Percentiles rank a stretch among this genome's conserved stretches.
Evolutionary conservation across 345 rosid genomes (phyloP).

Genomic region (Lumnitzera racemosa): DNA sequence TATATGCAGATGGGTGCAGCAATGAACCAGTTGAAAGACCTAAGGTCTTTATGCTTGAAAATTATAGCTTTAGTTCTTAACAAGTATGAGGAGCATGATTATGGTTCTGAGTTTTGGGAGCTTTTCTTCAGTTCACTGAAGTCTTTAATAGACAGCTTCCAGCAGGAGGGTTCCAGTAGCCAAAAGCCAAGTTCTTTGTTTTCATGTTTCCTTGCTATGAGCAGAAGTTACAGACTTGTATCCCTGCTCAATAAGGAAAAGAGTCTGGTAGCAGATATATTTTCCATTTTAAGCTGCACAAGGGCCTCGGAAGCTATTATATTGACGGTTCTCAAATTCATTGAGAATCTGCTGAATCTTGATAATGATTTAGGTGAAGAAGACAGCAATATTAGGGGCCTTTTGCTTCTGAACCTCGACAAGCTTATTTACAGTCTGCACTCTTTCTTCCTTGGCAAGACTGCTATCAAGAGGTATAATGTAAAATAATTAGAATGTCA

Average conservation of each 20-base stretch:
- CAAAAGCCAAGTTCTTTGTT: conserved; percentile 88
- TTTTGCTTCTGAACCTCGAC: conserved; percentile 51
- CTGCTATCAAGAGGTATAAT: conserved; percentile 50
- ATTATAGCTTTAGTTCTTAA: conserved; percentile 60
- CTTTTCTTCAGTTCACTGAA: conserved; percentile 67
- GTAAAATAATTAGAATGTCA: too few relatives aligned
- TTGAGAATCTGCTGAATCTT: conserved; percentile 72
- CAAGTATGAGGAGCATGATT: conserved; percentile 71
- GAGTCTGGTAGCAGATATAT: conserved; percentile 71
- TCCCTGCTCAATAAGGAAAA: conserved; percentile 52
- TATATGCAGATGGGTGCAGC: conserved; percentile 41
- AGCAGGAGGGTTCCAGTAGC: conserved; percentile 91
- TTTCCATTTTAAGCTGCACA: conserved; percentile 55
- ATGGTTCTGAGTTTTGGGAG: conserved; percentile 76
- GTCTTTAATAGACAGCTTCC: conserved; percentile 64
- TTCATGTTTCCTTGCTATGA: conserved; percentile 91
- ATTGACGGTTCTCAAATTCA: conserved; percentile 58
- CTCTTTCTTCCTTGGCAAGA: conserved; percentile 43
- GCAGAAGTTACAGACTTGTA: conserved; percentile 57
- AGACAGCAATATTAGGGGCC: conserved; percentile 23
- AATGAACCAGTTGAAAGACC: conserved; percentile 59
- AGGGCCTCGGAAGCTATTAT: conserved; percentile 81
- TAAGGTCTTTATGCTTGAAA: conserved; percentile 78
- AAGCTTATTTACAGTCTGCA: conserved; percentile 65
- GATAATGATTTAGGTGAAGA: conserved; percentile 49